These are phyloP conservation scores for Boletus vinaceobasis DNA, from an alignment of 768 basidiomycete species.

Conservation along the genomic window DNA sequence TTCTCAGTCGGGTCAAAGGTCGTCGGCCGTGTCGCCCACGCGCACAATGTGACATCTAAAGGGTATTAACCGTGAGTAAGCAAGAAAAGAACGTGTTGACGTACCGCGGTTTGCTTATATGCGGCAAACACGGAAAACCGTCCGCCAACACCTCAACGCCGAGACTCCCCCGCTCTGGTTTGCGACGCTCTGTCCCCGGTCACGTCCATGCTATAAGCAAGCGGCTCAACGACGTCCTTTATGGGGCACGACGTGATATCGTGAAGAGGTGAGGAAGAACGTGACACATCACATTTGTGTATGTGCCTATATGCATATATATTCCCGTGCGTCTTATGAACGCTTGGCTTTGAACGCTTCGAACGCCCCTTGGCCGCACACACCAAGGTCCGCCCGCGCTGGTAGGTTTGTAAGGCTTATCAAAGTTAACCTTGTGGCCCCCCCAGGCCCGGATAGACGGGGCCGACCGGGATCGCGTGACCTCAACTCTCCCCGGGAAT, in stretches of 20 bases:
- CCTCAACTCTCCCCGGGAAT: background rate
- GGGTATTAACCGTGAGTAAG: background rate
- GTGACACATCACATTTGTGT: background rate
- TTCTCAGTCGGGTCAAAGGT: background rate
- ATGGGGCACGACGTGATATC: background rate
- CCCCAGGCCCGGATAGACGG: background rate
- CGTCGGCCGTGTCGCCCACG: no score
- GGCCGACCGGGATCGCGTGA: background rate
- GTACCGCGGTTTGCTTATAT: background rate
- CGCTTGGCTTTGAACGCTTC: background rate
- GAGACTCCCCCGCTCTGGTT: background rate
- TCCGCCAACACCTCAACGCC: background rate
- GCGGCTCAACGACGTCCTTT: background rate
- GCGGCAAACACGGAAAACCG: background rate
- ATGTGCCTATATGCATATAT: background rate
- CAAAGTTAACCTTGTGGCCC: conserved; percentile 12
- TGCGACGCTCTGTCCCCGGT: background rate
- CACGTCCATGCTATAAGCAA: background rate
- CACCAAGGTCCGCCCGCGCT: conserved; percentile 13
- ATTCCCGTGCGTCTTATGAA: background rate
- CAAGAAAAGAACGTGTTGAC: background rate
- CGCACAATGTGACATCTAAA: background rate
- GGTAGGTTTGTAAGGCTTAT: background rate
- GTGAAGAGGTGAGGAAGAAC: background rate
- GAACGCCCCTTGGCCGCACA: background rate